Evolutionary conservation across 202 grass and related monocot species (phyloP).

Genomic region (Saccharum hybrid): DNA sequence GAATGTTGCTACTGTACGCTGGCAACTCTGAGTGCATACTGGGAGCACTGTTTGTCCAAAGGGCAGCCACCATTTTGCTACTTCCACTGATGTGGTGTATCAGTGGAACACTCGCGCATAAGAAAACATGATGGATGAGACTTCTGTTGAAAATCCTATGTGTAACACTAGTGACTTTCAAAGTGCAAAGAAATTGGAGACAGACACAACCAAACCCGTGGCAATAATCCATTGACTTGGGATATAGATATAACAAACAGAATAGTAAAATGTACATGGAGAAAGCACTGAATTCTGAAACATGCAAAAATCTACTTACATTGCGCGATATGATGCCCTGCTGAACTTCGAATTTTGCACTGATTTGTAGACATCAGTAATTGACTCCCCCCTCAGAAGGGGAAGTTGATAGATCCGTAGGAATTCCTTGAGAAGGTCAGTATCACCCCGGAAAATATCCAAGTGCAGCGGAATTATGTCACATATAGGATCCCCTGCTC

Average conservation of each 20-base stretch:
- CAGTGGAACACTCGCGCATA: not conserved
- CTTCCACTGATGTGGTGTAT: not conserved
- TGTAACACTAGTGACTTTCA: not conserved
- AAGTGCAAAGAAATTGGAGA: not conserved
- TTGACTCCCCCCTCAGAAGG: conserved; percentile 54
- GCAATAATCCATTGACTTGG: not conserved
- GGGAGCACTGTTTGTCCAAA: not conserved
- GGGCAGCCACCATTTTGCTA: not conserved
- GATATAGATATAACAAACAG: not conserved
- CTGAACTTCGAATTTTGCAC: conserved; percentile 65
- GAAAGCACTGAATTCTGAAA: not conserved
- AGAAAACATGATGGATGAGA: not conserved
- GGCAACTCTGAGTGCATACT: not conserved
- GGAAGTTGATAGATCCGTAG: conserved; percentile 82
- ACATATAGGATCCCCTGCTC: conserved; percentile 81
- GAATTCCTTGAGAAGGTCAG: conserved; percentile 69
- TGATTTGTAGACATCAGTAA: conserved; percentile 31
- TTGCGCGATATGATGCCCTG: conserved; percentile 75
- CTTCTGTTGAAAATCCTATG: not conserved
- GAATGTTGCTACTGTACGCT: not conserved
- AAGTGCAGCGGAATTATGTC: conserved; percentile 94
- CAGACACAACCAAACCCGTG: not conserved
- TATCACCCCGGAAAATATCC: conserved; percentile 87
- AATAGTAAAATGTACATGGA: conserved; percentile 1
- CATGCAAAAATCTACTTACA: conserved; percentile 57